Percentiles rank a stretch among this genome's conserved stretches.
These are phyloP conservation scores for Oropetium thomaeum DNA, from an alignment of 176 grass and related monocot species.

Conservation along the genomic window DNA sequence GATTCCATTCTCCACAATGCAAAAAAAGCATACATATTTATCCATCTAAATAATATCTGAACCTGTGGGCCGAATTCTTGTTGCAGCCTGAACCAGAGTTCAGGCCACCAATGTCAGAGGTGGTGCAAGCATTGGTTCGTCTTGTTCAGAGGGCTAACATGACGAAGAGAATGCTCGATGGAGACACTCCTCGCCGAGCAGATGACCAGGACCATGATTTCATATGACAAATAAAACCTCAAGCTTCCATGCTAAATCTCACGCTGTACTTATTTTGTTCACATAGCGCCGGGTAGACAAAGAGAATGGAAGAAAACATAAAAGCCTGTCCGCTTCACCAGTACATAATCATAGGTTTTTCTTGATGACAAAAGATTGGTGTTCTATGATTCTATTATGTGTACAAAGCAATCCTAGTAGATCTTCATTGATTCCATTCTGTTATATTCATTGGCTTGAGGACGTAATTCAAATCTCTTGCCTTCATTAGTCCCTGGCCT, in stretches of 20 bases:
- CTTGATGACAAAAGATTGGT: neutral
- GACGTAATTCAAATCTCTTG: too few species aligned
- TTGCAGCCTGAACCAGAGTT: slow-evolving; percentile 74
- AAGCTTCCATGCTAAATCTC: neutral
- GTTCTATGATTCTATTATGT: slow-evolving; percentile 1
- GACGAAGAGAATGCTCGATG: slow-evolving; percentile 58
- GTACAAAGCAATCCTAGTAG: neutral
- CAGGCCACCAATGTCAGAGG: slow-evolving; percentile 79
- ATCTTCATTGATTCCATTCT: slow-evolving; percentile 10
- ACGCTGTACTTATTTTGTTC: slow-evolving; percentile 28
- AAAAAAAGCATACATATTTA: neutral
- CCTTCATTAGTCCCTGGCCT: too few species aligned
- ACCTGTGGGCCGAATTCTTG: neutral
- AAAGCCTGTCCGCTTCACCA: neutral
- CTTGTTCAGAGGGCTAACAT: slow-evolving; percentile 80
- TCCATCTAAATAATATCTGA: neutral
- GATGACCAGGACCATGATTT: slow-evolving; percentile 53
- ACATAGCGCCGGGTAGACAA: neutral
- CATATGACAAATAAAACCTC: slow-evolving; percentile 29
- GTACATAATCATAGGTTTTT: slow-evolving; percentile 45
- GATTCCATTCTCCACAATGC: neutral
- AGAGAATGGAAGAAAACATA: neutral
- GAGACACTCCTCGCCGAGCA: slow-evolving; percentile 38
- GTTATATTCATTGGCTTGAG: slow-evolving; percentile 27
- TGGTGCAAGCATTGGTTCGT: slow-evolving; percentile 73